Conservation (phyloP, 176 grass and related monocot species). For the Avena sativa region DNA sequence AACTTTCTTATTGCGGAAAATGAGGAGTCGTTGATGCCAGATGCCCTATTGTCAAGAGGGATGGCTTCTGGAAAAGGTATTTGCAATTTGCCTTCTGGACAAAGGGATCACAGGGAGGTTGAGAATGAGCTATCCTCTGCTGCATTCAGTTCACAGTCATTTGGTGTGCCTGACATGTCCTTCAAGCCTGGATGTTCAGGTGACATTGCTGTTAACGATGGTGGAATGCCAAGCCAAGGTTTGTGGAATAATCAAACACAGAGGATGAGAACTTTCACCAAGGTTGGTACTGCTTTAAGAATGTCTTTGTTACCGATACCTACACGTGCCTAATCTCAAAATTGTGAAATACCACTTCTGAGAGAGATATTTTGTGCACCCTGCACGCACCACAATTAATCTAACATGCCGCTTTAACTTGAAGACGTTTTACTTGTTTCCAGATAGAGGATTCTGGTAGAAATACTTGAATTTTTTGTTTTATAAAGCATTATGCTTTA, state of each 20-base stretch:
- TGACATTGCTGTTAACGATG: constrained; percentile 77
- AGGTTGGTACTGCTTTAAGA: constrained; percentile 62
- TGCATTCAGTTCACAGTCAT: constrained; percentile 93
- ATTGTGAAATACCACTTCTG: neutral
- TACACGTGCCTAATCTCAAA: constrained; percentile 5
- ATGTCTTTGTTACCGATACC: neutral
- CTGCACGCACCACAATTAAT: neutral
- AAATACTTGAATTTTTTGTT: neutral
- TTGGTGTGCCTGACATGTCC: constrained; percentile 80
- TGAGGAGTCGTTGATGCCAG: constrained; percentile 77
- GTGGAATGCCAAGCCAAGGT: constrained; percentile 67
- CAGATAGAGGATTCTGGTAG: neutral
- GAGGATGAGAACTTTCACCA: constrained; percentile 93
- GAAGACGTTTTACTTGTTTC: constrained; percentile 9
- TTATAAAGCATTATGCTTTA: constrained; percentile 16
- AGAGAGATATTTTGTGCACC: neutral
- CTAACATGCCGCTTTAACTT: neutral
- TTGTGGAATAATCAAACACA: constrained; percentile 88
- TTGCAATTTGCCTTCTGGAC: constrained; percentile 70
- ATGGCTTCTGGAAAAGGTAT: constrained; percentile 77
- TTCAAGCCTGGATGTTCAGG: constrained; percentile 93
- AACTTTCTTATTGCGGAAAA: constrained; percentile 71
- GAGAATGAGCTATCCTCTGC: constrained; percentile 95
- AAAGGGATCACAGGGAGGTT: constrained; percentile 75
- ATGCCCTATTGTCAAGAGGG: constrained; percentile 81